Evolutionary conservation across 345 rosid genomes (phyloP), one percentile per base, ranked within the genome.

Genomic region (Cardamine resedifolia): DNA sequence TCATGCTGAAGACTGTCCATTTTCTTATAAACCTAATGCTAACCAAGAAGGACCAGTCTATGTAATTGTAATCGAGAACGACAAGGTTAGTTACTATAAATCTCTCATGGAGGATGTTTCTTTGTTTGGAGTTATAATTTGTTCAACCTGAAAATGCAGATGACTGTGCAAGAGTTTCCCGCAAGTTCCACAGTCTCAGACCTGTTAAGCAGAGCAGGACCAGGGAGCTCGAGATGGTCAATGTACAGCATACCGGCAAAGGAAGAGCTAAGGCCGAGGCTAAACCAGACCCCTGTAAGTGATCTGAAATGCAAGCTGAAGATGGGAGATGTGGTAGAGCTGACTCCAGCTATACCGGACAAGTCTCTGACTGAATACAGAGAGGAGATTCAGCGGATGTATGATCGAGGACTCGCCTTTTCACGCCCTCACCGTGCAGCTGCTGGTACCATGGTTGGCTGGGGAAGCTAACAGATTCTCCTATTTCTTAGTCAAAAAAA

Each of bases 281-380:
- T 95, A 75, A 95, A 95, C 87, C 83, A 82, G 12, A 68, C 79
- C 74, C 92, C 94, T 3, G 85, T 91, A 44, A 60, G 76, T 44
- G 90, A 95, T 79, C 81, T 87, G 16, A 73, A 83, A 10, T 85
- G 94, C 81, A 85, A 81, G 82, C 80, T 95, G 80, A 81, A 87
- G 84, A 95, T 91, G 97, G 96, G 97, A 23, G 99, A 95, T 74
- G 90, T 95, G 51, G 96, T 91, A 71, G 97, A 95, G 77, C 80
- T 95, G 21, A 87, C 96, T 62, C 99, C 96, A 16, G 86, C 92
- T 12, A 83, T 95, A 61, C 90, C 96, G 0, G 84, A 85, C 80
- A 80, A 95, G 80, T 95, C 91, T 15, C 75, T 95, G 80, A 86
- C 85, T 6, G 96, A 87, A 64, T 91, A 87, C 81, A 78, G 97